Conservation (phyloP, 148 eudicot species). For the Linanthus parryae region DNA sequence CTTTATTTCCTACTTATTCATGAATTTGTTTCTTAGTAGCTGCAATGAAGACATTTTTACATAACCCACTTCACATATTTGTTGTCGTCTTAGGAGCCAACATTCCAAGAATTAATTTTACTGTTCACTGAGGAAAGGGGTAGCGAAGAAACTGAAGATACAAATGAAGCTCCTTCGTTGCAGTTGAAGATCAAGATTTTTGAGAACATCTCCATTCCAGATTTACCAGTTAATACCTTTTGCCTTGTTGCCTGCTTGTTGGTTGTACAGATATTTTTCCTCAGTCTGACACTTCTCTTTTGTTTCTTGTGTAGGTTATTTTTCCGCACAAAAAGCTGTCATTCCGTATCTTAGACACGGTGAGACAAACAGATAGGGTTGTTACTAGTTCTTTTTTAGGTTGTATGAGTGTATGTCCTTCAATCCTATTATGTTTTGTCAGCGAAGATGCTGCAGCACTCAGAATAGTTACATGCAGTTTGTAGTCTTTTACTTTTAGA, state of each 20-base stretch:
- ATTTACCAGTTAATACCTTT: conserved; percentile 58
- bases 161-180: conserved; percentile 49
- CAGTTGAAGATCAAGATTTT: conserved; percentile 88
- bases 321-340: conserved; percentile 95
- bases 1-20: no score
- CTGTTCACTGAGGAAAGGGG: conserved; percentile 58
- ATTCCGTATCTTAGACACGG: conserved; percentile 90
- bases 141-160: conserved; percentile 27
- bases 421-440: no score
- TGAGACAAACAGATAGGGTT: no score
- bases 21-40: no score
- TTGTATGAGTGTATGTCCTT: no score
- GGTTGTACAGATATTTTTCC: neutral
- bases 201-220: conserved; percentile 91
- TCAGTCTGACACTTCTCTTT: no score
- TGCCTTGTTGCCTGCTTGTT: conserved; percentile 9
- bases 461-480: no score
- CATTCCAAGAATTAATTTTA: conserved; percentile 84
- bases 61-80: no score
- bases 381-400: no score
- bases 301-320: conserved; percentile 52
- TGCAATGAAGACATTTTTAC: no score
- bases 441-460: no score
- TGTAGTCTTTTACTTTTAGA: no score
- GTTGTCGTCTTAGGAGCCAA: conserved; percentile 68